Conservation (phyloP, 805 yeast species). For the Candida namnaoensis region DNA sequence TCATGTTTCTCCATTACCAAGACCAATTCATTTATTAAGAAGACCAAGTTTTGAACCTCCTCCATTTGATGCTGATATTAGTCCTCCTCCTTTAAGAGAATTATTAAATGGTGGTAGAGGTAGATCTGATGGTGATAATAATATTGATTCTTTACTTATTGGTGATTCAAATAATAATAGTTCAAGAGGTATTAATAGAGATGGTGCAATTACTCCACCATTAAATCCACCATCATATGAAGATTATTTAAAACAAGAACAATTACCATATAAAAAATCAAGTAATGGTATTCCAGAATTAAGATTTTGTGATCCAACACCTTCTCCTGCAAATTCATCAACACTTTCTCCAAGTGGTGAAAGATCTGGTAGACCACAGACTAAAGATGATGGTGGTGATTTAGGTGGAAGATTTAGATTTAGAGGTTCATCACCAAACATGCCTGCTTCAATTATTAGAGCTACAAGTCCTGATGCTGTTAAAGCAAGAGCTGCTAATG, state of each 20-base stretch:
- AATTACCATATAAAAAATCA: background rate
- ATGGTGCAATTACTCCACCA: conserved; percentile 16
- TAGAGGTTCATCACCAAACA: conserved; percentile 21
- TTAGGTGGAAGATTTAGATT: conserved; percentile 22
- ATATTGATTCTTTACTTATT: background rate
- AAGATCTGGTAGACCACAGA: conserved; percentile 2
- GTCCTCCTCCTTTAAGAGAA: conserved; percentile 23
- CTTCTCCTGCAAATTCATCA: background rate
- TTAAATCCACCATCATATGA: conserved; percentile 25
- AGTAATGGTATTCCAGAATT: background rate
- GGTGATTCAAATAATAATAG: conserved; percentile 1
- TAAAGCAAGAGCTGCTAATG: background rate
- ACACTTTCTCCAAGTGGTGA: background rate
- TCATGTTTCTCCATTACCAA: conserved; percentile 29
- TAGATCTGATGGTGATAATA: background rate
- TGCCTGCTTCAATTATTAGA: conserved; percentile 24
- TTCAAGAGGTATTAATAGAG: conserved; percentile 5
- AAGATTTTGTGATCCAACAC: background rate
- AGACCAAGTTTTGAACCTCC: conserved; percentile 57
- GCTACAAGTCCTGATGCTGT: conserved; percentile 17
- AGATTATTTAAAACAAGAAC: conserved; percentile 16
- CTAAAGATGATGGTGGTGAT: conserved; percentile 14
- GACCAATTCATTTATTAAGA: conserved; percentile 48
- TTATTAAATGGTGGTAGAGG: background rate
- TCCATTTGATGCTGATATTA: conserved; percentile 40